A percentile compares a stretch with the other conserved stretches of the same genome.
Conservation (phyloP, 108 stramenopile genomes). For the Cyclostephanos invisitatus region DNA sequence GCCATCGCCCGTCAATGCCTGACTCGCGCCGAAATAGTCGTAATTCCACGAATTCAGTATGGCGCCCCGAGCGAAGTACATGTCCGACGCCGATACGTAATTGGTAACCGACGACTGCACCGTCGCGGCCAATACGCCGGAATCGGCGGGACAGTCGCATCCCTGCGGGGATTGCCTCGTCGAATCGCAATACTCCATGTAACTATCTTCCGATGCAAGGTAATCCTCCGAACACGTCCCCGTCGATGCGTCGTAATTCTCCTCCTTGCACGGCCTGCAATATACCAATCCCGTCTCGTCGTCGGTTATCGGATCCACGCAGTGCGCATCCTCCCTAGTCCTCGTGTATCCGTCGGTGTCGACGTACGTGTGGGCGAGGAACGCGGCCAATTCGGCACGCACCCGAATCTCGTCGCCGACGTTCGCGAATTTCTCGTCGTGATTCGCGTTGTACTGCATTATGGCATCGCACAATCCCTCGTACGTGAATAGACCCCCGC, state of each 20-base stretch:
- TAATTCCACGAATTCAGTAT: slow-evolving; percentile 42
- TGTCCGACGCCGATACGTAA: slow-evolving; percentile 35
- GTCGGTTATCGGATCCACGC: slow-evolving; percentile 39
- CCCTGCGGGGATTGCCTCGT: slow-evolving; percentile 36
- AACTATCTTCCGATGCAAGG: slow-evolving; percentile 20
- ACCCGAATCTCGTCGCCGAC: slow-evolving; percentile 39
- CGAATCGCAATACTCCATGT: slow-evolving; percentile 38
- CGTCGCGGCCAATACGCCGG: slow-evolving; percentile 14
- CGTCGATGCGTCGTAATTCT: slow-evolving; percentile 26
- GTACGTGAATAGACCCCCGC: slow-evolving; percentile 39
- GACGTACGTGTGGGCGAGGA: slow-evolving; percentile 37
- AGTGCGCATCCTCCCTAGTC: slow-evolving; percentile 31
- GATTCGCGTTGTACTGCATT: slow-evolving; percentile 28
- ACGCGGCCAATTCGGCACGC: slow-evolving; percentile 37
- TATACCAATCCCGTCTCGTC: slow-evolving; percentile 35
- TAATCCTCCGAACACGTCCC: slow-evolving; percentile 29
- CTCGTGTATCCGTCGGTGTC: slow-evolving; percentile 37
- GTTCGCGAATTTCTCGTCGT: slow-evolving; percentile 48
- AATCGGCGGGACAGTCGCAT: slow-evolving; percentile 23
- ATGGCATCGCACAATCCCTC: slow-evolving; percentile 42
- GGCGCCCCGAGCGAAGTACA: slow-evolving; percentile 40
- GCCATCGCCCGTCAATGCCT: slow-evolving; percentile 29
- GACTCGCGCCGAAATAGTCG: slow-evolving; percentile 42
- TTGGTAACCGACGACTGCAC: slow-evolving; percentile 18
- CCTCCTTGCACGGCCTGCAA: slow-evolving; percentile 45